phyloP scores from a whole-genome alignment of 2,329 filamentous ascomycete species.

The Taxawa tesnikishii region DNA sequence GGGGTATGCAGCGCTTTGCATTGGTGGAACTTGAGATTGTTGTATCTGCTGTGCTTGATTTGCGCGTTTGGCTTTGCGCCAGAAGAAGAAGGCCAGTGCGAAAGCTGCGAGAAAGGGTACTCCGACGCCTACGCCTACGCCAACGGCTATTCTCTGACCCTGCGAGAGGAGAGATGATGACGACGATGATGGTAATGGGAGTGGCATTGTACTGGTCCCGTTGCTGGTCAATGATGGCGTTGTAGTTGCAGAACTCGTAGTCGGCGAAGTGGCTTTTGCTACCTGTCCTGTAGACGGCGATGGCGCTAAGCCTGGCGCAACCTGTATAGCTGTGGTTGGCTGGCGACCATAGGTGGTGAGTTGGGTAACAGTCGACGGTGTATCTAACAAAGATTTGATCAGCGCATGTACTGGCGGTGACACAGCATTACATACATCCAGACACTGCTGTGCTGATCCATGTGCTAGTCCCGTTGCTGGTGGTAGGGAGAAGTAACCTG shows the following conservation, averaged over 20 bases:
- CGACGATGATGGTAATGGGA: background rate
- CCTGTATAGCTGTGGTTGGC: conserved; percentile 10
- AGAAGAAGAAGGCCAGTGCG: conserved; percentile 7
- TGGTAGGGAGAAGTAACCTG: conserved; percentile 13
- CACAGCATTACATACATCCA: conserved; percentile 10
- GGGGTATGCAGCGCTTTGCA: conserved; percentile 8
- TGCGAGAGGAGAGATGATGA: conserved; percentile 8
- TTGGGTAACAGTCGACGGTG: conserved; percentile 10
- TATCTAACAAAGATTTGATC: conserved; percentile 8
- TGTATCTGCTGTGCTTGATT: background rate
- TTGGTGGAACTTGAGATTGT: conserved; percentile 6
- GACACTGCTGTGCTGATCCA: conserved; percentile 13
- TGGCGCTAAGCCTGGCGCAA: conserved; percentile 10
- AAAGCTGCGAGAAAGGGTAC: conserved; percentile 10
- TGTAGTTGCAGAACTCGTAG: background rate
- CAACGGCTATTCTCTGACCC: conserved; percentile 14
- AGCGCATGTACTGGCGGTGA: conserved; percentile 1
- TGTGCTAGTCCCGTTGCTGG: conserved; percentile 10
- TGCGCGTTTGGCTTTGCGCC: conserved; percentile 7
- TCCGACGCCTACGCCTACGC: conserved; percentile 12
- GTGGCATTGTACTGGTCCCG: conserved; percentile 2
- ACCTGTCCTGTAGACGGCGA: conserved; percentile 9
- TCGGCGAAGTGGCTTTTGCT: conserved; percentile 7
- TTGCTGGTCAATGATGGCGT: no score
- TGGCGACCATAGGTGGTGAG: conserved; percentile 12